Percentiles rank a stretch among this genome's conserved stretches.
Evolutionary conservation across 2,329 filamentous ascomycete species (phyloP).

Genomic region (Tolypocladium cylindrosporum): DNA sequence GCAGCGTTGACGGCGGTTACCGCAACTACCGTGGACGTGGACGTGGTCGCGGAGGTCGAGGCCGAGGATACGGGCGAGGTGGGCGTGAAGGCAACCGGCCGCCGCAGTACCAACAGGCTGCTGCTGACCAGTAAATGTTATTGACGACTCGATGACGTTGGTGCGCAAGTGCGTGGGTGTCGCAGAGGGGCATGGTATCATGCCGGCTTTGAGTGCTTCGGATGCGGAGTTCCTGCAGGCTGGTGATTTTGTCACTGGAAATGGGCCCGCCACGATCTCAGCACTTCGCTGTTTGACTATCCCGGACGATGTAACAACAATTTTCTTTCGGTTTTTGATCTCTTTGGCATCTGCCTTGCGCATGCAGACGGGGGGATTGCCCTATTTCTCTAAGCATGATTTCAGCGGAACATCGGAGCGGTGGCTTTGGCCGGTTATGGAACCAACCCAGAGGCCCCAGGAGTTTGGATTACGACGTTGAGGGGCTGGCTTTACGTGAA

Average conservation of each 20-base stretch:
- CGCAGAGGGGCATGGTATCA: neutral
- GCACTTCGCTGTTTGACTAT: neutral
- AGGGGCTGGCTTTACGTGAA: constrained; percentile 8
- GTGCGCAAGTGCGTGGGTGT: neutral
- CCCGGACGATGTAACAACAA: constrained; percentile 20
- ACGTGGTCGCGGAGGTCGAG: constrained; percentile 54
- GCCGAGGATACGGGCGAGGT: constrained; percentile 29
- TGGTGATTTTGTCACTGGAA: neutral
- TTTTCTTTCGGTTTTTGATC: constrained; percentile 4
- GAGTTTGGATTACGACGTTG: constrained; percentile 14
- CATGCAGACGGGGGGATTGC: neutral
- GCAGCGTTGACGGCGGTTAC: constrained; percentile 77
- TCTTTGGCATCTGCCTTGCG: constrained; percentile 3
- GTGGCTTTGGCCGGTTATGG: constrained; percentile 6
- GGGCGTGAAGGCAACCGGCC: constrained; percentile 27
- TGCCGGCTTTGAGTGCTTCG: neutral
- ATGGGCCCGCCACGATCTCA: neutral
- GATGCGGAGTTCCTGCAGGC: neutral
- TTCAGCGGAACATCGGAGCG: constrained; percentile 8
- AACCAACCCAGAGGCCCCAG: constrained; percentile 3
- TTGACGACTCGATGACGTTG: neutral
- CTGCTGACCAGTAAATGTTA: constrained; percentile 14
- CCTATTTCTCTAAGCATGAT: constrained; percentile 1
- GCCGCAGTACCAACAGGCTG: constrained; percentile 19
- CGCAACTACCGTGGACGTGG: constrained; percentile 72